Evolutionary conservation across 2,329 filamentous ascomycete genomes (phyloP).

Genomic region (Phyllosticta citriasiana): DNA sequence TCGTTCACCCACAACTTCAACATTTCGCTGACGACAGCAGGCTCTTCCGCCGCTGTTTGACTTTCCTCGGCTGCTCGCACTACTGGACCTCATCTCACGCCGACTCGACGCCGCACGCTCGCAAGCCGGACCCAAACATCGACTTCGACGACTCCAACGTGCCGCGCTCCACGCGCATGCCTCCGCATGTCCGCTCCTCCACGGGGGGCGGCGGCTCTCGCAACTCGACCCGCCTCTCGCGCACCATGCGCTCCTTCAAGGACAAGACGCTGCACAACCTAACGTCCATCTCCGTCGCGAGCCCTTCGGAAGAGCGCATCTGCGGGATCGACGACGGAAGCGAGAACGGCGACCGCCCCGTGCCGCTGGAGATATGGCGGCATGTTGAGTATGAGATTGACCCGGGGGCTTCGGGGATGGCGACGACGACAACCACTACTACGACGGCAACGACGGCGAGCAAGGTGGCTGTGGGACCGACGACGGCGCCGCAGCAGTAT

Average conservation of each 20-base stretch:
- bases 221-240: not conserved
- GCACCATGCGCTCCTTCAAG: not conserved
- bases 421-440: not conserved
- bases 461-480: not conserved
- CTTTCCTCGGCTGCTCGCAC: not conserved
- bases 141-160: not conserved
- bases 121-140: not conserved
- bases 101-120: not conserved
- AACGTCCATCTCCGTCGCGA: not conserved
- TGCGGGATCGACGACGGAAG: not conserved
- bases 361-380: conserved; percentile 10
- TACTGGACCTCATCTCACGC: not conserved
- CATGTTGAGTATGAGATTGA: conserved; percentile 11
- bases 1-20: not conserved
- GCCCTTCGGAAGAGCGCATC: conserved; percentile 4
- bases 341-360: not conserved
- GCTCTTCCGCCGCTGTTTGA: not conserved
- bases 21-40: not conserved
- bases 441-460: not conserved
- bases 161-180: not conserved
- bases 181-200: not conserved
- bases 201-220: not conserved
- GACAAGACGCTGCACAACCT: not conserved
- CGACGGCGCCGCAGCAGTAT: not conserved
- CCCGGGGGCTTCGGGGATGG: not conserved